Evolutionary conservation across 2,329 filamentous ascomycete genomes (phyloP).

Genomic region (Ilyonectria mors-panacis): DNA sequence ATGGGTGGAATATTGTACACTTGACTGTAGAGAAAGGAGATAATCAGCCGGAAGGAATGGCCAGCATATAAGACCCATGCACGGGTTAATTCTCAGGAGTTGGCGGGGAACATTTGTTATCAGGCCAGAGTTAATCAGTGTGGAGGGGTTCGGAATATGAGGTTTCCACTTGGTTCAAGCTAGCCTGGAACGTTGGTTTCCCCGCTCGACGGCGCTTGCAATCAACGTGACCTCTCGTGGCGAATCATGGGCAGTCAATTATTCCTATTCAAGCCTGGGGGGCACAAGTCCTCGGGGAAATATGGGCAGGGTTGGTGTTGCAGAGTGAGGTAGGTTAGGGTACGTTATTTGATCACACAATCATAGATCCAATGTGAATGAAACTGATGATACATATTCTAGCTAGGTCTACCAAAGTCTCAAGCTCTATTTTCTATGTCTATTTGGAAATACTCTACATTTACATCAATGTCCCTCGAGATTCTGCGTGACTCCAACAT

Average conservation of each 20-base stretch:
- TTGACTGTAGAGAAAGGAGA: background rate
- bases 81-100: background rate
- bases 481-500: slow-evolving; percentile 13
- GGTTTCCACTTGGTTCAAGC: background rate
- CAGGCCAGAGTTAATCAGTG: background rate
- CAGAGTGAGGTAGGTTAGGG: too few relatives aligned
- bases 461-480: background rate
- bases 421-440: too few relatives aligned
- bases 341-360: too few relatives aligned
- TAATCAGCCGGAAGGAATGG: background rate
- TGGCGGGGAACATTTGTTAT: background rate
- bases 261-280: background rate
- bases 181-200: background rate
- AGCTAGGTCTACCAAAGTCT: too few relatives aligned
- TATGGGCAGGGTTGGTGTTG: too few relatives aligned
- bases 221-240: background rate
- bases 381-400: too few relatives aligned
- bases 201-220: background rate
- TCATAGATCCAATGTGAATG: too few relatives aligned
- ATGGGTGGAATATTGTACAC: background rate
- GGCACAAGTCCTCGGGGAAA: background rate
- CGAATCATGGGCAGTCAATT: background rate
- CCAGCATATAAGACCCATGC: background rate
- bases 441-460: too few relatives aligned
- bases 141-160: background rate